phyloP scores from a whole-genome alignment of 169 alveolate genomes.

The Theileria equi region DNA sequence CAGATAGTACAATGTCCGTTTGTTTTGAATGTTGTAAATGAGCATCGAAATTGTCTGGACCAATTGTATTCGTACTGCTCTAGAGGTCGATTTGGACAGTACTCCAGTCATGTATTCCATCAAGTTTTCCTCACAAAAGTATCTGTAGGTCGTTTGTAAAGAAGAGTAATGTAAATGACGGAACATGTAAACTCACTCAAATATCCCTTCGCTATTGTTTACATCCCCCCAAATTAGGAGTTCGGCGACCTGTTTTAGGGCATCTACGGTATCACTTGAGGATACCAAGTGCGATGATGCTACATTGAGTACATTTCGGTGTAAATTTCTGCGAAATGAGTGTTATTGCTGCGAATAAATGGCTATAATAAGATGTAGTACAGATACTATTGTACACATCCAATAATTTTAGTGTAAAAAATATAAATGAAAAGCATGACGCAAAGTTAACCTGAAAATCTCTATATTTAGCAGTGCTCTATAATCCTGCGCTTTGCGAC shows the following conservation, averaged over 20 bases:
- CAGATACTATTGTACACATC: too few relatives aligned
- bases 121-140: conserved; percentile 61
- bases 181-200: conserved; percentile 30
- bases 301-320: conserved; percentile 27
- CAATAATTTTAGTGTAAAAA: too few relatives aligned
- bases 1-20: conserved; percentile 35
- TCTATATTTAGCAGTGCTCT: too few relatives aligned
- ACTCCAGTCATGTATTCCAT: conserved; percentile 55
- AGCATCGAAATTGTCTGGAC: conserved; percentile 62
- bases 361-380: too few relatives aligned
- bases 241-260: conserved; percentile 57
- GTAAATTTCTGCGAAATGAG: conserved; percentile 22
- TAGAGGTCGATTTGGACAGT: conserved; percentile 36
- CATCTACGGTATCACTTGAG: conserved; percentile 47
- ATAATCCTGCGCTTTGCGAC: too few relatives aligned
- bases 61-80: conserved; percentile 47
- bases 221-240: conserved; percentile 59
- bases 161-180: not conserved
- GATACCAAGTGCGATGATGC: conserved; percentile 23
- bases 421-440: too few relatives aligned
- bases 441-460: too few relatives aligned
- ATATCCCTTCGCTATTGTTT: conserved; percentile 28
- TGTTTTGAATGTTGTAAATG: conserved; percentile 39
- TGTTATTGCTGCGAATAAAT: not conserved
- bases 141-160: conserved; percentile 1